These are phyloP conservation scores for Theobroma grandiflorum DNA, from an alignment of 441 rosid species.

Conservation along the genomic window DNA sequence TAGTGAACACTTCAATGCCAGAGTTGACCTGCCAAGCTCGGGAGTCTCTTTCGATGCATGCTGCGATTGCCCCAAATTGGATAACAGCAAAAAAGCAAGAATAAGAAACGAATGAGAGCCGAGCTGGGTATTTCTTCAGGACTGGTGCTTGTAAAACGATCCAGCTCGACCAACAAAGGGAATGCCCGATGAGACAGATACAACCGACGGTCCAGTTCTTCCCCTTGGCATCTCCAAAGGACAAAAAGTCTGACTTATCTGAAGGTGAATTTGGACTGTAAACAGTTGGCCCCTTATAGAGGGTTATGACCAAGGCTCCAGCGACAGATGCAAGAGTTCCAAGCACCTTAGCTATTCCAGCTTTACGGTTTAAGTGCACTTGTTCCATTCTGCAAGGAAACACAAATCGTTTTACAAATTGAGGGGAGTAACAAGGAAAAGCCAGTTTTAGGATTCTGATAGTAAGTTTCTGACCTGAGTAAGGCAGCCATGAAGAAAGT, in stretches of 20 bases:
- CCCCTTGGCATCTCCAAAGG: slow-evolving; percentile 48
- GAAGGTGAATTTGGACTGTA: slow-evolving; percentile 49
- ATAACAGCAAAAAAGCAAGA: slow-evolving; percentile 74
- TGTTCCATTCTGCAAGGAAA: slow-evolving; percentile 67
- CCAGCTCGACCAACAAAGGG: slow-evolving; percentile 92
- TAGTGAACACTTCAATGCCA: slow-evolving; percentile 55
- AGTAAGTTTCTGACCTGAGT: slow-evolving; percentile 49
- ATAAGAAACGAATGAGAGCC: slow-evolving; percentile 74
- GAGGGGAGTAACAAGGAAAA: neutral
- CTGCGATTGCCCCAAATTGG: slow-evolving; percentile 68
- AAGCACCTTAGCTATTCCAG: slow-evolving; percentile 75
- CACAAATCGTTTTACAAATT: neutral
- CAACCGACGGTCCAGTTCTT: slow-evolving; percentile 85
- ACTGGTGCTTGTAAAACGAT: slow-evolving; percentile 81
- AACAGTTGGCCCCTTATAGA: slow-evolving; percentile 77
- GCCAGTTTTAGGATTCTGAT: neutral
- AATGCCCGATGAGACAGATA: slow-evolving; percentile 75
- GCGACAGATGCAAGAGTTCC: slow-evolving; percentile 72
- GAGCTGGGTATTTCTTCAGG: slow-evolving; percentile 86
- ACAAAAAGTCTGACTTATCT: slow-evolving; percentile 3
- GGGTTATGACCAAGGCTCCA: slow-evolving; percentile 84
- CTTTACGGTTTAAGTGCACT: slow-evolving; percentile 64
- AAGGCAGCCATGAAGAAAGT: slow-evolving; percentile 80
- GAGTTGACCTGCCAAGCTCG: slow-evolving; percentile 67
- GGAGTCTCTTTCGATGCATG: slow-evolving; percentile 63